These are phyloP conservation scores for Fusarium chuoi DNA, from an alignment of 2,329 filamentous ascomycete genomes.

Conservation along the genomic window DNA sequence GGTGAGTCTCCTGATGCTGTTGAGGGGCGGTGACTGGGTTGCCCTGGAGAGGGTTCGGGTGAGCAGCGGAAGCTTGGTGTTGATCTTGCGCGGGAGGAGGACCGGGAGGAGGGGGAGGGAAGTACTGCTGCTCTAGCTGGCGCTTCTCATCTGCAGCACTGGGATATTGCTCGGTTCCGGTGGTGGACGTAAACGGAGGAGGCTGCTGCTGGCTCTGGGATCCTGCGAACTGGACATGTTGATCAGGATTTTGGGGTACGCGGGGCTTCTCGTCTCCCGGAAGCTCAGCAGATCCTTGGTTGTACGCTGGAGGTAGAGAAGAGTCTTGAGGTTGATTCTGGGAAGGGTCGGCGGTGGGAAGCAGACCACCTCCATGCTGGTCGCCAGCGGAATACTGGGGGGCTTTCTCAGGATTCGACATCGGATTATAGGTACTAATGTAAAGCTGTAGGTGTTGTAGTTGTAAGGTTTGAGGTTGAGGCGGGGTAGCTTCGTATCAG, in stretches of 20 bases:
- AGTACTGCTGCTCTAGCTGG: slow-evolving; percentile 33
- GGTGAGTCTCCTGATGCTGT: slow-evolving; percentile 3
- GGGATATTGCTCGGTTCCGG: slow-evolving; percentile 9
- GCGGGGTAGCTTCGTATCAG: slow-evolving; percentile 31
- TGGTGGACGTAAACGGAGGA: slow-evolving; percentile 13
- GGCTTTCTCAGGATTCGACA: slow-evolving; percentile 38
- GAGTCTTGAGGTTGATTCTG: slow-evolving; percentile 32
- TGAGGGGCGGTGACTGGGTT: slow-evolving; percentile 27
- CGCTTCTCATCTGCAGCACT: slow-evolving; percentile 23
- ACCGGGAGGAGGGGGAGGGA: slow-evolving; percentile 43
- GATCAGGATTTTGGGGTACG: neutral
- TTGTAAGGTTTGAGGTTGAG: slow-evolving; percentile 19
- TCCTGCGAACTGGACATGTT: neutral
- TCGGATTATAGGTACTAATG: neutral
- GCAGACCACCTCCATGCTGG: slow-evolving; percentile 27
- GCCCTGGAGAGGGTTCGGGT: slow-evolving; percentile 37
- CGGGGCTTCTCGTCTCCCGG: slow-evolving; percentile 29
- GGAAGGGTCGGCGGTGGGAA: slow-evolving; percentile 19
- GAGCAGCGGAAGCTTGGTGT: slow-evolving; percentile 20
- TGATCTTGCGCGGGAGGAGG: slow-evolving; percentile 38
- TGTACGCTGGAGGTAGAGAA: slow-evolving; percentile 24
- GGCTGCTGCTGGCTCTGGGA: slow-evolving; percentile 3
- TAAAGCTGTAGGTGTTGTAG: neutral
- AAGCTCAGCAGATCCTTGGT: slow-evolving; percentile 28
- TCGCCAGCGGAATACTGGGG: slow-evolving; percentile 28